phyloP scores from a whole-genome alignment of 345 rosid species.

The Rhizophora apiculata region DNA sequence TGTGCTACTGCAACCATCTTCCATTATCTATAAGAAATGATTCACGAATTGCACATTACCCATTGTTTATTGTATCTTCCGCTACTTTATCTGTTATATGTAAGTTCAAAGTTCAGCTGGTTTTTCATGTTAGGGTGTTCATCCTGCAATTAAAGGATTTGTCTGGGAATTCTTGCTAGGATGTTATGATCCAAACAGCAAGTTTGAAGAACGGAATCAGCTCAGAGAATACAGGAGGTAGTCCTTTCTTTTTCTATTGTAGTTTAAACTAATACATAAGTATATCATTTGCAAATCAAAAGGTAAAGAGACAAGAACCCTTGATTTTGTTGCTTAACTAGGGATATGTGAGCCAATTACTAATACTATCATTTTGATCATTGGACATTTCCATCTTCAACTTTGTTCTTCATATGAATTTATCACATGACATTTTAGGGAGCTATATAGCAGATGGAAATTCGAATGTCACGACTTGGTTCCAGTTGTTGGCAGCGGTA shows the following conservation, averaged over 20 bases:
- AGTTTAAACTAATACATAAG: too few relatives aligned
- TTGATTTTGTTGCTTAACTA: too few relatives aligned
- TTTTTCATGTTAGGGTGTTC: slow-evolving; percentile 67
- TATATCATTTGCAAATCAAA: neutral
- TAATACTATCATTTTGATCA: too few relatives aligned
- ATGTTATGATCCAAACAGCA: slow-evolving; percentile 91
- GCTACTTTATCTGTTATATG: neutral
- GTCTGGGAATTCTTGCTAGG: slow-evolving; percentile 97
- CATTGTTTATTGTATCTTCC: neutral
- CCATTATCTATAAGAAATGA: too few relatives aligned
- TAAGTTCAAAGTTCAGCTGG: slow-evolving; percentile 12
- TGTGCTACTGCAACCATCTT: too few relatives aligned
- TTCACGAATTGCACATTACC: too few relatives aligned
- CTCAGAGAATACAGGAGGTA: slow-evolving; percentile 73
- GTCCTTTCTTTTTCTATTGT: neutral
- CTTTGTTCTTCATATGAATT: slow-evolving; percentile 11
- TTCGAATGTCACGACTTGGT: slow-evolving; percentile 69
- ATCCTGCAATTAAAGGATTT: slow-evolving; percentile 81
- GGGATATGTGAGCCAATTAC: too few relatives aligned
- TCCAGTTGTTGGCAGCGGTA: slow-evolving; percentile 82
- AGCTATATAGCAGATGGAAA: slow-evolving; percentile 71
- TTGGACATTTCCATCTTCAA: too few relatives aligned
- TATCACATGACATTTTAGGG: slow-evolving; percentile 46
- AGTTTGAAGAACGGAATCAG: slow-evolving; percentile 60
- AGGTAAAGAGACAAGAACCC: neutral